Percentiles rank a stretch among this genome's conserved stretches.
Evolutionary conservation across 2,329 filamentous ascomycete species (phyloP).

Genomic region (Ilyonectria mors-panacis): DNA sequence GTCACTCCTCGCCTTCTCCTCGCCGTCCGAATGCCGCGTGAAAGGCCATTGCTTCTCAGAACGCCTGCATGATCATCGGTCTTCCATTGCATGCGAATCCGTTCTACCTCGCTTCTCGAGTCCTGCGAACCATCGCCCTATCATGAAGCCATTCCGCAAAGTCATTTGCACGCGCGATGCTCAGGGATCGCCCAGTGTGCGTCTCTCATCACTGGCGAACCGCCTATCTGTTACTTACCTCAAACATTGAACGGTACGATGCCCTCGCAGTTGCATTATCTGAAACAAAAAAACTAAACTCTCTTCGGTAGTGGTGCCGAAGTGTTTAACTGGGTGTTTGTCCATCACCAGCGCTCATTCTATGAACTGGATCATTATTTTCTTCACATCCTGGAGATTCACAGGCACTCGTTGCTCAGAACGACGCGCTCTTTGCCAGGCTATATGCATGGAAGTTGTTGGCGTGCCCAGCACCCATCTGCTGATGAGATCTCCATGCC

Average conservation of each 20-base stretch:
- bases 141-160: constrained; percentile 16
- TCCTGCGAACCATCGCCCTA: constrained; percentile 25
- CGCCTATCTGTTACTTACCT: constrained; percentile 4
- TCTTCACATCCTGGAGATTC: constrained; percentile 37
- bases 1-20: constrained; percentile 40
- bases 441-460: constrained; percentile 33
- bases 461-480: constrained; percentile 29
- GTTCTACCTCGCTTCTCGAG: constrained; percentile 24
- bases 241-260: constrained; percentile 27
- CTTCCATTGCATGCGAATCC: constrained; percentile 31
- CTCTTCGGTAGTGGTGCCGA: constrained; percentile 16
- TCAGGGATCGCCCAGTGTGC: constrained; percentile 29
- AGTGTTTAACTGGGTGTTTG: constrained; percentile 37
- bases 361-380: constrained; percentile 40
- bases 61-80: constrained; percentile 41
- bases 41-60: constrained; percentile 32
- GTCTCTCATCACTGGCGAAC: constrained; percentile 19
- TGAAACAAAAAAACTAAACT: not conserved
- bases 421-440: constrained; percentile 35
- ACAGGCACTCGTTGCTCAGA: constrained; percentile 31
- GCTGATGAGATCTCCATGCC: constrained; percentile 27
- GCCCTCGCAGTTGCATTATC: no score
- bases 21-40: constrained; percentile 26
- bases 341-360: constrained; percentile 40
- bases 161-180: constrained; percentile 12